A percentile compares a stretch with the other conserved stretches of the same genome.
These are phyloP conservation scores for Emmonsia crescens DNA, from an alignment of 2,329 filamentous ascomycete species.

Conservation along the genomic window DNA sequence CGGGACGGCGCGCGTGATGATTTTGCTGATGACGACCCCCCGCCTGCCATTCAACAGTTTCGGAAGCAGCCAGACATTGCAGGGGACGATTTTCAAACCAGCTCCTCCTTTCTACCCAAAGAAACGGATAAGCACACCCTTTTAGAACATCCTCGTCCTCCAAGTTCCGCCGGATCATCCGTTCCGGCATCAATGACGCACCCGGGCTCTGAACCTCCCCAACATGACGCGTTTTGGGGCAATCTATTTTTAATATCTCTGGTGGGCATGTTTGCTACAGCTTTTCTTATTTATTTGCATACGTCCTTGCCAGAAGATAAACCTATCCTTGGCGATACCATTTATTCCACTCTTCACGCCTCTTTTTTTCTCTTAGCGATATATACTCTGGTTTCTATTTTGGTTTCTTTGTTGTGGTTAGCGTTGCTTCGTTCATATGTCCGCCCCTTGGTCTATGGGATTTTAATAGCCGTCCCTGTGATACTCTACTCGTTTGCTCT, in stretches of 20 bases:
- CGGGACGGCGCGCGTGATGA: conserved; percentile 32
- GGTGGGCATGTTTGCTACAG: conserved; percentile 75
- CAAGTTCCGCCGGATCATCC: conserved; percentile 43
- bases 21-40: conserved; percentile 38
- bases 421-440: conserved; percentile 80
- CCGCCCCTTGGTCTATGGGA: conserved; percentile 65
- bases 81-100: conserved; percentile 27
- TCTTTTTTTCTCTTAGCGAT: conserved; percentile 84
- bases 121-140: conserved; percentile 43
- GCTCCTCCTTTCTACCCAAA: conserved; percentile 36
- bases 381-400: conserved; percentile 80
- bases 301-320: conserved; percentile 58
- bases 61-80: conserved; percentile 33
- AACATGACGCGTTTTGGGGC: conserved; percentile 84
- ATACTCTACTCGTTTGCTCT: conserved; percentile 82
- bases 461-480: conserved; percentile 73
- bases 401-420: conserved; percentile 85
- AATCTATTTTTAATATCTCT: conserved; percentile 79
- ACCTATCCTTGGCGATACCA: conserved; percentile 71
- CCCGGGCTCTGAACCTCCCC: conserved; percentile 57
- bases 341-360: conserved; percentile 77
- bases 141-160: conserved; percentile 34
- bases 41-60: conserved; percentile 47
- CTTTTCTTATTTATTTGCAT: conserved; percentile 80
- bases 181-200: conserved; percentile 47